A percentile compares a stretch with the other conserved stretches of the same genome.
Conservation (phyloP, 1,139 yeast species). For the Taphrina pruni region DNA sequence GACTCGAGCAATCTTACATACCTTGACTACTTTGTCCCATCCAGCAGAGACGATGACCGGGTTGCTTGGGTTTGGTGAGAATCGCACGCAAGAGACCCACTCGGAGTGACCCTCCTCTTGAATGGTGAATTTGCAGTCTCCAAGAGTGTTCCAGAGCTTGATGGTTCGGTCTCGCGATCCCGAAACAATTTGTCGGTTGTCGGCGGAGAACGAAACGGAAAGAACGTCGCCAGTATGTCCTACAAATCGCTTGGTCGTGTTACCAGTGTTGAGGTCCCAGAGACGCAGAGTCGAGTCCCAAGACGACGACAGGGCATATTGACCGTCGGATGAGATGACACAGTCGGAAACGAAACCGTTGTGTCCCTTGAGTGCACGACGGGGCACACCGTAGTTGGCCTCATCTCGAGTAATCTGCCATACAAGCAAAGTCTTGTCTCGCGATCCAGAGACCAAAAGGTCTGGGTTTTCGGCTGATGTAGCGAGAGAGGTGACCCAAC, state of each 20-base stretch:
- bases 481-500: conserved; percentile 98
- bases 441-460: conserved; percentile 95
- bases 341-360: conserved; percentile 98
- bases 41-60: conserved; percentile 92
- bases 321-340: conserved; percentile 97
- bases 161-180: conserved; percentile 99
- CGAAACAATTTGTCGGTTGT: conserved; percentile 97
- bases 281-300: conserved; percentile 99
- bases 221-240: conserved; percentile 98
- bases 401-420: conserved; percentile 90
- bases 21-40: conserved; percentile 99
- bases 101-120: conserved; percentile 82
- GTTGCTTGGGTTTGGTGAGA: conserved; percentile 72
- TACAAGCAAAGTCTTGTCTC: conserved; percentile 98
- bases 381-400: conserved; percentile 97
- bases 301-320: conserved; percentile 97
- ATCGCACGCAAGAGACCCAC: conserved; percentile 99
- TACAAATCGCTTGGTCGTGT: conserved; percentile 90
- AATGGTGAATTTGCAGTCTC: conserved; percentile 96
- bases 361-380: conserved; percentile 97
- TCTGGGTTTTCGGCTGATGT: conserved; percentile 99
- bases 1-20: conserved; percentile 61
- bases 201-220: conserved; percentile 94
- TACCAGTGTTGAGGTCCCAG: conserved; percentile 97
- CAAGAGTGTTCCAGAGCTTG: conserved; percentile 99